Evolutionary conservation across 139 green algal species (phyloP), one percentile per base, ranked within the genome.

Genomic region (Eudorina sp.): DNA sequence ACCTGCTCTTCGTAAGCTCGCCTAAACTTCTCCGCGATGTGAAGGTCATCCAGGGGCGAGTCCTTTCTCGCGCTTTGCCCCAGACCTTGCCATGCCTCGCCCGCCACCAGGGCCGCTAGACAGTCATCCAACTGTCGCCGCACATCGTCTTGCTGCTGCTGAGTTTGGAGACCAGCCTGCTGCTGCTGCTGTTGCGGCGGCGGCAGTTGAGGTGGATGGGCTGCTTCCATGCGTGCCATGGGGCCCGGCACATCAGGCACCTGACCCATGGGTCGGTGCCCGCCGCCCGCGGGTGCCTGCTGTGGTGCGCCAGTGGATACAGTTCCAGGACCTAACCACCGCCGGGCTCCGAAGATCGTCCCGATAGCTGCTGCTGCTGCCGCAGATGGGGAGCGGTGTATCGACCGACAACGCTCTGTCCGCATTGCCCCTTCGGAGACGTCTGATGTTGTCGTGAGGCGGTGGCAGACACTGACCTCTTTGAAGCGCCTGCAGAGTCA

Each of bases 1-100:
- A 88, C 83, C 83, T 88, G 83, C 68, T 72, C 36, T 16, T 72
- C 83, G 19, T 88, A 88, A 9, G 83, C 83, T 46, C 77, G 36
- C 36, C 83, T 48, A 53, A 88, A 88, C 27, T 62, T 62, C 53
- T 88, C 83, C 4, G 83, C 83, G 51, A 88, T 81, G 66, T 80
- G 83, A 46, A 88, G 68, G 68, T 60, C 34, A 46, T 45, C 83
- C 48, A 3, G 7, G 34, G 1, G 21, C 64, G 23, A 34, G 31
- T 45, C 48, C 23, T 21, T 38, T 2, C 4, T 18, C 25, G 23
- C 36, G 48, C 66, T 21, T 21, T 51, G 36, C 7, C 43, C 60
- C 41, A 43, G 29, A 1, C 48, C 51, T 51, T 11, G 25, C 83
- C 83, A 81, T 7, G 83, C 68, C 6, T 11, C 58, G 6, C 25